Percentiles rank a stretch among this genome's conserved stretches.
Conservation (phyloP, 2,329 filamentous ascomycete species). For the Colletotrichum caudatum region DNA sequence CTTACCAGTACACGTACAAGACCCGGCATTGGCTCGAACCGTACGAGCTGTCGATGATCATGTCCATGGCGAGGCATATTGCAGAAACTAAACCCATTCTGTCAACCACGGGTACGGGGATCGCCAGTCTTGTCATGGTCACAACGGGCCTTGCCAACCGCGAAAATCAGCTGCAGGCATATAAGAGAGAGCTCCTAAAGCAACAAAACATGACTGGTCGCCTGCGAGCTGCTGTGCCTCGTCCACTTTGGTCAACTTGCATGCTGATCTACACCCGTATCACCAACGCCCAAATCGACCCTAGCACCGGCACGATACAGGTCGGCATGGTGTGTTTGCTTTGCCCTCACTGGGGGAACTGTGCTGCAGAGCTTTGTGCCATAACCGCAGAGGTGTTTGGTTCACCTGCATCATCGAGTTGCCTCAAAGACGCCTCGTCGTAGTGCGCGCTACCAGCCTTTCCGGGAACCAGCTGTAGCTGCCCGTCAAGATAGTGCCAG, state of each 20-base stretch:
- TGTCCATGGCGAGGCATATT: constrained; percentile 30
- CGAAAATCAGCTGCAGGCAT: constrained; percentile 37
- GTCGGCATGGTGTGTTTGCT: constrained; percentile 34
- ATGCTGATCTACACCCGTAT: constrained; percentile 39
- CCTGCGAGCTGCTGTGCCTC: constrained; percentile 32
- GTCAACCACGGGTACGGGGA: constrained; percentile 28
- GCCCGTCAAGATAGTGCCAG: constrained; percentile 35
- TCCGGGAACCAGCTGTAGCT: constrained; percentile 38
- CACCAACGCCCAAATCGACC: constrained; percentile 26
- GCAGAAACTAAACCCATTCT: constrained; percentile 27
- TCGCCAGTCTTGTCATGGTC: constrained; percentile 29
- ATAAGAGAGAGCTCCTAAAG: constrained; percentile 9
- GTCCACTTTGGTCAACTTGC: constrained; percentile 37
- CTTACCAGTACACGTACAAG: constrained; percentile 20
- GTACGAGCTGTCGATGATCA: constrained; percentile 33
- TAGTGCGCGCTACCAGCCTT: constrained; percentile 36
- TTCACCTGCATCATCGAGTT: constrained; percentile 42
- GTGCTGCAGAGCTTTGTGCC: constrained; percentile 39
- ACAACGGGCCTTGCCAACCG: constrained; percentile 29
- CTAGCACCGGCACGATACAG: constrained; percentile 35
- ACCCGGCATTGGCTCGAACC: constrained; percentile 30
- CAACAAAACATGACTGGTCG: constrained; percentile 17
- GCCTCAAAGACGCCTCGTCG: constrained; percentile 33
- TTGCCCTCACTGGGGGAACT: constrained; percentile 9
- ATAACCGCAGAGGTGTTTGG: constrained; percentile 29